Evolutionary conservation across 2,329 filamentous ascomycete genomes (phyloP), one percentile per base, ranked within the genome.

Genomic region (Cyphellophora europaea): DNA sequence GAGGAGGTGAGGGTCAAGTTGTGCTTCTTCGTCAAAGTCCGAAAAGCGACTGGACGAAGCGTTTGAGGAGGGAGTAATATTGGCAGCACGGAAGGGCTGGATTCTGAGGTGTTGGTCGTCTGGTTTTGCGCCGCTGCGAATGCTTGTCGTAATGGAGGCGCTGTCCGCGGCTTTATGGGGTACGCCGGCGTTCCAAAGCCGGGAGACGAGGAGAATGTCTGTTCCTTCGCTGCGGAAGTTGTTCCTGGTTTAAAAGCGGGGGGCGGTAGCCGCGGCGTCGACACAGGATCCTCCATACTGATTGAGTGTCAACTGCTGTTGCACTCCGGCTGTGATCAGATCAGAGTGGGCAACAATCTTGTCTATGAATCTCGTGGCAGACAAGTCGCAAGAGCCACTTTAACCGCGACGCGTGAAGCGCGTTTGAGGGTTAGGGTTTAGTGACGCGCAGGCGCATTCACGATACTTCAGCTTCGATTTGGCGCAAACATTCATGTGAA

Each of bases 1-100:
- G 87, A 77, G 0, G 89, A 91, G 5, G 84, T 88, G 35, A 98
- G 74, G 0, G 88, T 96, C 37, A 98, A 68, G 49, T 89, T 93
- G 62, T 98, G 86, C 54, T 96, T 98, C 60, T 95, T 95, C 2
- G 91, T 98, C 48, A 98, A 93, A 0, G 85, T 93, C 30, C 91
- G 78, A 54, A 98, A 96, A 6, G 91, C 93, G 13, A 96, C 70
- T 2, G 91, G 89, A 43, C 93, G 74, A 27, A 98, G 66, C 0
- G 84, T 93, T 6, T 86, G 77, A 0, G 88, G 83, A 3, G 89
- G 88, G 4, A 98, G 77, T 21, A 93, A 70, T 38, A 98, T 91
- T 3, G 91, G 87, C 2, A 98, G 69, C 31, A 96, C 82, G 5
- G 77, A 72, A 5, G 68, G 58, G 41, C 67, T 70, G 15, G 30